Evolutionary conservation across 768 basidiomycete species (phyloP).

Genomic region (Daedaleopsis nitida): DNA sequence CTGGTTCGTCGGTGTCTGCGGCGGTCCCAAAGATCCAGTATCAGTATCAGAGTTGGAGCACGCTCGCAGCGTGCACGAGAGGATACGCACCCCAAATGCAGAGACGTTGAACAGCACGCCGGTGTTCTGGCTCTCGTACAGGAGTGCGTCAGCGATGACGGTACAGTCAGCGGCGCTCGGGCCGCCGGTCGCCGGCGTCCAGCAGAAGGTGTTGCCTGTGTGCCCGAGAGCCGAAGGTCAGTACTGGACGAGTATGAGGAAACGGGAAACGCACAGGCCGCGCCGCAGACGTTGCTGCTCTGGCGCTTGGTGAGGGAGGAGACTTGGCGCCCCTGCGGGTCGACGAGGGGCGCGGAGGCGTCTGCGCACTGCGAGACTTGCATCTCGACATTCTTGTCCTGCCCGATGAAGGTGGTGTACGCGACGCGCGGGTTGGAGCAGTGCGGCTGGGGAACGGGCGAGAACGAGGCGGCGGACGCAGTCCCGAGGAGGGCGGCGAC

Average conservation of each 20-base stretch:
- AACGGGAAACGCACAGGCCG: constrained; percentile 38
- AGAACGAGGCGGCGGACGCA: background rate
- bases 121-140: constrained; percentile 49
- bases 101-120: constrained; percentile 29
- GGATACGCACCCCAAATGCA: constrained; percentile 5
- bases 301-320: constrained; percentile 27
- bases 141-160: constrained; percentile 51
- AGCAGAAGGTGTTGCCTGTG: constrained; percentile 44
- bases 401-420: constrained; percentile 39
- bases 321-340: background rate
- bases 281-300: constrained; percentile 40
- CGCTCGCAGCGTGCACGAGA: background rate
- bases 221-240: background rate
- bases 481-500: background rate
- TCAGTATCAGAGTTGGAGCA: background rate
- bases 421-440: constrained; percentile 6
- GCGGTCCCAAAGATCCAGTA: background rate
- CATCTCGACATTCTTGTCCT: constrained; percentile 45
- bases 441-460: background rate
- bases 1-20: constrained; percentile 36
- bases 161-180: constrained; percentile 50
- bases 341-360: background rate
- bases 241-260: background rate
- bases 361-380: constrained; percentile 36
- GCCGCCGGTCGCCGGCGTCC: constrained; percentile 46